phyloP scores from a whole-genome alignment of 208 protist species.

The Acanthamoeba lenticulata region DNA sequence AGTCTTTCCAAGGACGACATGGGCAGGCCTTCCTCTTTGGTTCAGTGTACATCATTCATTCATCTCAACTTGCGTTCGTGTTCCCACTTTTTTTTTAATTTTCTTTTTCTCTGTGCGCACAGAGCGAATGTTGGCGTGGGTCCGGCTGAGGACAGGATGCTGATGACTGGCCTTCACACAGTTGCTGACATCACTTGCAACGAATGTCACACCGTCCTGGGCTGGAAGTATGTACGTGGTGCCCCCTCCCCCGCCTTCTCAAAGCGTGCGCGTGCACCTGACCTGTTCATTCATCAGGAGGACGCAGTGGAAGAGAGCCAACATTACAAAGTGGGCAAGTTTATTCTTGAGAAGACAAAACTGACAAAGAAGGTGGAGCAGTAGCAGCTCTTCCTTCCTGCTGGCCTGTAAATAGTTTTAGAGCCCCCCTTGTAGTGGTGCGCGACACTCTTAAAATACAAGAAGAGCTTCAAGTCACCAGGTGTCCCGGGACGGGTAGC shows the following conservation, averaged over 20 bases:
- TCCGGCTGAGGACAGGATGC: slow-evolving; percentile 69
- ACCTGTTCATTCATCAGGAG: slow-evolving; percentile 55
- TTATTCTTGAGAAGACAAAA: slow-evolving; percentile 76
- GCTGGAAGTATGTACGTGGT: slow-evolving; percentile 79
- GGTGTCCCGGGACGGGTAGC: too few species aligned
- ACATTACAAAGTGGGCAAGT: slow-evolving; percentile 81
- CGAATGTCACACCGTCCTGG: slow-evolving; percentile 67
- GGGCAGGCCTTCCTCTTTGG: slow-evolving; percentile 71
- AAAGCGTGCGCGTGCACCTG: too few species aligned
- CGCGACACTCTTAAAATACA: too few species aligned
- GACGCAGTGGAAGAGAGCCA: slow-evolving; percentile 74
- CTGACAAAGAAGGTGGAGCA: slow-evolving; percentile 31
- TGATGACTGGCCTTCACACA: slow-evolving; percentile 75
- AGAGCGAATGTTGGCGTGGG: slow-evolving; percentile 69
- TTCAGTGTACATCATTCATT: slow-evolving; percentile 52
- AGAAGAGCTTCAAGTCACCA: too few species aligned
- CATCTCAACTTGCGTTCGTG: background rate
- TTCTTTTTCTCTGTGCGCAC: background rate
- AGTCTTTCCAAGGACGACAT: slow-evolving; percentile 73
- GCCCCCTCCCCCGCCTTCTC: background rate
- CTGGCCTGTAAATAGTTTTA: too few species aligned
- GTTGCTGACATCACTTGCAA: slow-evolving; percentile 77
- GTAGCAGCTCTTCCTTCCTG: too few species aligned
- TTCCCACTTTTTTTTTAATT: background rate
- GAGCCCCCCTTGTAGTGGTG: too few species aligned